Base-by-base conservation (phyloP, 2,329 filamentous ascomycete species). In the Aspergillus luchuensis region DNA sequence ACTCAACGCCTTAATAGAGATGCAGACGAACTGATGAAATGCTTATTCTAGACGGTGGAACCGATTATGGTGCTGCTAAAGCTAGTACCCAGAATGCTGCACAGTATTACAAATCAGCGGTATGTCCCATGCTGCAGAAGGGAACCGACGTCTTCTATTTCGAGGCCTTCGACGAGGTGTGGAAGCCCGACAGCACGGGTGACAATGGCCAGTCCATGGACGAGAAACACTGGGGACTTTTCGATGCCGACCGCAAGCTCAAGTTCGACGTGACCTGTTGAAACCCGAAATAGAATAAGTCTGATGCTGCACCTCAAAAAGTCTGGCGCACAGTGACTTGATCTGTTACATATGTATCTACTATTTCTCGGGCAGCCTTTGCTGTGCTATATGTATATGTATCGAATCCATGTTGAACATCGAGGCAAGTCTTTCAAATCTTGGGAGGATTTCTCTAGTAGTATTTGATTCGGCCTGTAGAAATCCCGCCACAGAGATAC, bases 111-210 rank as follows among this genome's bases (percentile, higher is more conserved):
- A 77, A 84, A 67, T 73, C 84, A 49, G 85, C 82, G 64, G 83
- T 90, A 69, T 91, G 89, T 74, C 83, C 82, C 55, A 82, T 89
- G 70, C 76, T 89, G 38, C 81, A 80, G 64, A 89, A 86, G 85
- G 86, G 86, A 62, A 81, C 87, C 64, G 89, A 90, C 68, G 84
- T 87, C 58, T 91, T 91, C 79, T 89, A 85, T 77, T 91, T 91
- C 67, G 88, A 91, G 81, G 88, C 88, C 47, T 90, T 89, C 67
- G 88, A 90, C 68, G 89, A 91, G 83, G 79, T 84, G 61, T 89
- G 87, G 86, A 91, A 91, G 84, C 87, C 88, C 57, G 74, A 80
- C 48, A 84, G 82, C 65, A 76, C 83, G 62, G 88, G 89, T 68
- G 83, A 89, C 71, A 85, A 87, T 69, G 88, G 88, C 64, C 75